Evolutionary conservation across 768 basidiomycete species (phyloP).

Genomic region (Boletus edulis): DNA sequence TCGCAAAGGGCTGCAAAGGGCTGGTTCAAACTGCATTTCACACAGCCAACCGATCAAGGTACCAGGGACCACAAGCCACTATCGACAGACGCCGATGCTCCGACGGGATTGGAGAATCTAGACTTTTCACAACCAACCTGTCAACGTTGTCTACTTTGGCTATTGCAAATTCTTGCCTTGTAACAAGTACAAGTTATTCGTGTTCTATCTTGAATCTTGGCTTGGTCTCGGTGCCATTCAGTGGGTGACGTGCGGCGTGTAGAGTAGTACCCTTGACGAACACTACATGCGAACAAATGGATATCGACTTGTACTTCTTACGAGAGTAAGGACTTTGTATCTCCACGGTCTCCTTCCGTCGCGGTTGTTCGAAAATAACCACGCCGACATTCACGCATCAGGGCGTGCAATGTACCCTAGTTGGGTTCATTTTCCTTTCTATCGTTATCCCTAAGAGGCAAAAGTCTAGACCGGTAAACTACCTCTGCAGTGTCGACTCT

Average conservation of each 20-base stretch:
- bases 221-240: too few species aligned
- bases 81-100: background rate
- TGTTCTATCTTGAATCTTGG: background rate
- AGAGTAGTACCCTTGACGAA: background rate
- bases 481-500: too few species aligned
- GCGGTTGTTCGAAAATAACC: conserved; percentile 4
- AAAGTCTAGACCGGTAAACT: background rate
- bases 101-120: background rate
- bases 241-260: background rate
- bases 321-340: background rate
- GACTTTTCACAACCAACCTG: background rate
- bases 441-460: background rate
- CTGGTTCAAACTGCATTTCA: conserved; percentile 5
- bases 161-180: background rate
- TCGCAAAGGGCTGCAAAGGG: background rate
- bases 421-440: background rate
- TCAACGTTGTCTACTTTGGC: background rate
- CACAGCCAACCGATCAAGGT: conserved; percentile 19
- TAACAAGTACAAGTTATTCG: too few species aligned
- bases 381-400: conserved; percentile 16
- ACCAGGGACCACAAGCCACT: conserved; percentile 19
- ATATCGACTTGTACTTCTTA: background rate
- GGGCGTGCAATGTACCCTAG: conserved; percentile 6
- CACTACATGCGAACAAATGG: background rate
- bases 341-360: conserved; percentile 2